Percentiles rank a stretch among this genome's conserved stretches.
Evolutionary conservation across 1,139 yeast species (phyloP).

Genomic region (Candida sojae): DNA sequence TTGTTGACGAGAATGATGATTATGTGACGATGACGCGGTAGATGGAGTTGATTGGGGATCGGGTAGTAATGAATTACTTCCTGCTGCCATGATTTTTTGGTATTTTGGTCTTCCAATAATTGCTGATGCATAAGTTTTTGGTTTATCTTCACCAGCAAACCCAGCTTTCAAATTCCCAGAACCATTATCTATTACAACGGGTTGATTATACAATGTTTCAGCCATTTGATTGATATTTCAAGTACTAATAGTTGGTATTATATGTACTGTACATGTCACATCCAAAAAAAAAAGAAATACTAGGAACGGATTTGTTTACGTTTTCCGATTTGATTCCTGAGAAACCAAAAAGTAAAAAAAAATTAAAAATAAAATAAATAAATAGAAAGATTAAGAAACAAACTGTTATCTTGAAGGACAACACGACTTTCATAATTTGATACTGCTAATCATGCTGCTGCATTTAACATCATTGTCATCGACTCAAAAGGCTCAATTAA

Average conservation of each 20-base stretch:
- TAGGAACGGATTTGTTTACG: background rate
- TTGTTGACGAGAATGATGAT: conserved; percentile 18
- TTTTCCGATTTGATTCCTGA: background rate
- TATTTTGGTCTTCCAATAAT: conserved; percentile 84
- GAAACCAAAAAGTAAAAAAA: conserved; percentile 8
- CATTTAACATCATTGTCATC: conserved; percentile 38
- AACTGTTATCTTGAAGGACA: background rate
- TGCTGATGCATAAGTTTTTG: conserved; percentile 53
- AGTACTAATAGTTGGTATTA: background rate
- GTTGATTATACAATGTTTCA: conserved; percentile 62
- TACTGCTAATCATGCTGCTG: conserved; percentile 9
- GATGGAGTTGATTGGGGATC: conserved; percentile 16
- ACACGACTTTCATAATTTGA: background rate
- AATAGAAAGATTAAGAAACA: too few species aligned
- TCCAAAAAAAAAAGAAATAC: background rate
- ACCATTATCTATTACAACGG: conserved; percentile 93
- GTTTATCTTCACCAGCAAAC: conserved; percentile 88
- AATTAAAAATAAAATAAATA: background rate
- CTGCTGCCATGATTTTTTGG: conserved; percentile 79
- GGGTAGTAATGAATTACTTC: conserved; percentile 42
- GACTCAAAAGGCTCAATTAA: conserved; percentile 43
- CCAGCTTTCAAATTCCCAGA: conserved; percentile 88
- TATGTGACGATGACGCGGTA: conserved; percentile 14
- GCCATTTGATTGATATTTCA: conserved; percentile 9
- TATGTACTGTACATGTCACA: background rate